Evolutionary conservation across 106 monocot species (phyloP).

Genomic region (Alisma plantagoaquatica): DNA sequence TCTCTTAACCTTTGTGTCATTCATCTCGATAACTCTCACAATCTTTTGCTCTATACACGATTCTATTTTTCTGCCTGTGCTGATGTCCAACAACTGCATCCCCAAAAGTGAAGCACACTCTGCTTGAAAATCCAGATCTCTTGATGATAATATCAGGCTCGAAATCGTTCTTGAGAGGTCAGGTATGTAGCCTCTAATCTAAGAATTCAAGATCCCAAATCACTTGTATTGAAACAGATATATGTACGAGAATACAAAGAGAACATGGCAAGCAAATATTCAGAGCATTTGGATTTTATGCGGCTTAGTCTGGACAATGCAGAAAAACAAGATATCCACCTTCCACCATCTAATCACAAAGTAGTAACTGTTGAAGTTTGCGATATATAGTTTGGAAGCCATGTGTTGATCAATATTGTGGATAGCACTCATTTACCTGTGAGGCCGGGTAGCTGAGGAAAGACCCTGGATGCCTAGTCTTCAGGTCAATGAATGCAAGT

Average conservation of each 20-base stretch:
- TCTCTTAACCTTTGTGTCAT: slow-evolving; percentile 26
- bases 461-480: slow-evolving; percentile 35
- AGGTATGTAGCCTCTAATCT: slow-evolving; percentile 50
- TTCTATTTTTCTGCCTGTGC: slow-evolving; percentile 20
- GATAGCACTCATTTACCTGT: slow-evolving; percentile 38
- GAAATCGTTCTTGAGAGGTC: slow-evolving; percentile 59
- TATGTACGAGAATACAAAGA: no score
- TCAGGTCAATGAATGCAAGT: slow-evolving; percentile 56
- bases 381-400: no score
- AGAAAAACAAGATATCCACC: no score
- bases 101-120: slow-evolving; percentile 57
- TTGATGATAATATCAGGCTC: slow-evolving; percentile 50
- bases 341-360: no score
- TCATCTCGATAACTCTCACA: slow-evolving; percentile 26
- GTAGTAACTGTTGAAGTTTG: no score
- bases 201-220: slow-evolving; percentile 4
- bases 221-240: no score
- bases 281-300: no score
- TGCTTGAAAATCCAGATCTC: slow-evolving; percentile 40
- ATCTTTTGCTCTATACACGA: slow-evolving; percentile 56
- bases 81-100: slow-evolving; percentile 19
- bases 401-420: no score
- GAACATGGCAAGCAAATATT: no score
- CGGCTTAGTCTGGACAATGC: no score
- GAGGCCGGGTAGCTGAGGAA: slow-evolving; percentile 48